Conservation (phyloP, 306 rosid species). For the Lagenaria siceraria region DNA sequence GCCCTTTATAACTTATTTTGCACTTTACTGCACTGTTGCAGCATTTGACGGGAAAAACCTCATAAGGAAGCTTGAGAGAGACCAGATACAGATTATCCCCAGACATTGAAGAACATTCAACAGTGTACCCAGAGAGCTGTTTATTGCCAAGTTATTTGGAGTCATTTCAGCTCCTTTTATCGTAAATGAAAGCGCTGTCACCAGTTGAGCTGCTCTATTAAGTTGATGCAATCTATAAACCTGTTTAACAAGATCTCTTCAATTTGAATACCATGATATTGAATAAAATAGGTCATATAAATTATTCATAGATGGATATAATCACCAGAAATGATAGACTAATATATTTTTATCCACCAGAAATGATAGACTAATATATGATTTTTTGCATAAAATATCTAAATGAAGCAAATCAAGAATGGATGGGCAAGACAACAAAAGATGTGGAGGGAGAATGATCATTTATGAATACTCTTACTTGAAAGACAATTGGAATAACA, state of each 20-base stretch:
- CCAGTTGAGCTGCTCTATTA: slow-evolving; percentile 93
- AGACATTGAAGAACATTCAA: slow-evolving; percentile 79
- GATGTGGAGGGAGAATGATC: background rate
- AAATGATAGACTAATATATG: background rate
- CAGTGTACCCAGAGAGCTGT: slow-evolving; percentile 76
- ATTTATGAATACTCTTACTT: slow-evolving; percentile 33
- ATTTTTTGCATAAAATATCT: background rate
- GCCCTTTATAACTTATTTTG: background rate
- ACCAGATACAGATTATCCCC: slow-evolving; percentile 95
- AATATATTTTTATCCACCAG: background rate
- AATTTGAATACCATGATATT: background rate
- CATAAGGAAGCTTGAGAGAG: slow-evolving; percentile 89
- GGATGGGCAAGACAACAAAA: background rate
- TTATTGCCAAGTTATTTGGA: slow-evolving; percentile 77
- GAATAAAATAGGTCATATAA: background rate
- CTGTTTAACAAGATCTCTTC: slow-evolving; percentile 23
- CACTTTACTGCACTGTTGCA: slow-evolving; percentile 22
- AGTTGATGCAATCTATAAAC: slow-evolving; percentile 94
- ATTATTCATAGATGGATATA: background rate
- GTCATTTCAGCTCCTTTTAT: slow-evolving; percentile 96
- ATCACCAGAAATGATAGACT: background rate
- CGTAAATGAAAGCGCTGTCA: slow-evolving; percentile 86
- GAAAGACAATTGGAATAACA: slow-evolving; percentile 90
- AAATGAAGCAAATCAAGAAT: background rate
- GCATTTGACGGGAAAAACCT: slow-evolving; percentile 48